Evolutionary conservation across 2,329 filamentous ascomycete genomes (phyloP), one percentile per base, ranked within the genome.

Genomic region (Exophiala sp.): DNA sequence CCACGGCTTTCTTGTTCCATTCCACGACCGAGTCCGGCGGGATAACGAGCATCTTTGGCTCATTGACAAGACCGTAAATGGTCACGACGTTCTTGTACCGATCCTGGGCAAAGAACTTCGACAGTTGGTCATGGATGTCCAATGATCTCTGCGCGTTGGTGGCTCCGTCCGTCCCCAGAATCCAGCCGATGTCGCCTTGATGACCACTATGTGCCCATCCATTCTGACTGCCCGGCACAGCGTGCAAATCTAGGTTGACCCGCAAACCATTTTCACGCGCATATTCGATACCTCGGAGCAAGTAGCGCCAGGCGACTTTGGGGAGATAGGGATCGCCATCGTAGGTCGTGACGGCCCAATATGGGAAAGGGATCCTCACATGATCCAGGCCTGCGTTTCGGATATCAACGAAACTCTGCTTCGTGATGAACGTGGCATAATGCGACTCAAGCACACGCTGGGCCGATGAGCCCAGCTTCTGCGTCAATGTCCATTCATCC

Each of bases 151-250:
- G 78, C 0, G 77, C 84, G 65, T 96, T 95, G 11, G 82, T 67
- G 1, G 77, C 74, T 9, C 93, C 91, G 63, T 95, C 76, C 0
- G 87, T 85, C n/a, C 93, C 93, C 61, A 93, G 93, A 32, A 97
- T 72, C 93, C 93, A 98, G 21, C 81, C 77, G 56, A 97, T 91
- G 1, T 70, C 54, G 1, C 93, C 91, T 65, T 86, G 83, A 8
- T 82, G 81, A 0, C 93, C 93, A 60, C 87, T 94, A 68, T 98
- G 93, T 62, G 96, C 96, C 91, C 91, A 97, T 1, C 93, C 93
- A 63, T 98, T 98, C 64, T 97, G 93, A 53, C 86, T 91, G 0
- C 93, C 93, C 0, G 91, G 91, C 0, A 93, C 74, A n/a, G 79
- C 89, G 69, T 98, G 93, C 3, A 96, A 72, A 66, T 98, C 93